These are phyloP conservation scores for Moringa oleifera DNA, from an alignment of 345 rosid genomes.

Conservation along the genomic window DNA sequence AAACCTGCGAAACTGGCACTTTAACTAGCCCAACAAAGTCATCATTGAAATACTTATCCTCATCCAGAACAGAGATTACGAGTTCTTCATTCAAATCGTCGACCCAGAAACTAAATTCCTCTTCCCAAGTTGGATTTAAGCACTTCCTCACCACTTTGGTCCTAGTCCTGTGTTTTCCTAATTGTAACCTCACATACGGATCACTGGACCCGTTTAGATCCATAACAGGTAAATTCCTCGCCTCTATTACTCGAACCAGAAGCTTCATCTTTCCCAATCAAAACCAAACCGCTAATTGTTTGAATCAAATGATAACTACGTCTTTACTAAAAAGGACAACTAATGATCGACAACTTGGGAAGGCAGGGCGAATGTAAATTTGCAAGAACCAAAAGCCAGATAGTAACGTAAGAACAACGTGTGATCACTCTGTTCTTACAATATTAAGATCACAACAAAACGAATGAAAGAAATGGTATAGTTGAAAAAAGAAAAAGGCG, in stretches of 20 bases:
- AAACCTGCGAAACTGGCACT: constrained; percentile 59
- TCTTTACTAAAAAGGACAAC: background rate
- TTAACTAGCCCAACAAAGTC: constrained; percentile 76
- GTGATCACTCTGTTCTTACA: background rate
- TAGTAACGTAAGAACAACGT: background rate
- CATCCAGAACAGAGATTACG: constrained; percentile 68
- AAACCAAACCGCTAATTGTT: background rate
- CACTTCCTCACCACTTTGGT: constrained; percentile 86
- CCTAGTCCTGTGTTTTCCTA: constrained; percentile 65
- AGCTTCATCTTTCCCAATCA: constrained; percentile 48
- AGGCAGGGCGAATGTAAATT: too few species aligned
- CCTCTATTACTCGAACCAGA: constrained; percentile 68
- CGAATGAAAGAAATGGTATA: background rate
- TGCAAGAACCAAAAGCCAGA: background rate
- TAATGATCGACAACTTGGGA: background rate
- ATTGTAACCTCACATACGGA: constrained; percentile 78
- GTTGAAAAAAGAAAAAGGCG: too few species aligned
- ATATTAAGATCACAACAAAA: background rate
- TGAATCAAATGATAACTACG: background rate
- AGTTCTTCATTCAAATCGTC: constrained; percentile 92
- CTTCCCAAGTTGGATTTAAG: constrained; percentile 88
- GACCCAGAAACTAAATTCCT: constrained; percentile 84
- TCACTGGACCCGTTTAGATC: constrained; percentile 89
- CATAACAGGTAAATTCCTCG: constrained; percentile 63
- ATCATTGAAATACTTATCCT: constrained; percentile 83